These are phyloP conservation scores for Annulohypoxylon moriforme DNA, from an alignment of 495 filamentous ascomycete genomes.

Conservation along the genomic window DNA sequence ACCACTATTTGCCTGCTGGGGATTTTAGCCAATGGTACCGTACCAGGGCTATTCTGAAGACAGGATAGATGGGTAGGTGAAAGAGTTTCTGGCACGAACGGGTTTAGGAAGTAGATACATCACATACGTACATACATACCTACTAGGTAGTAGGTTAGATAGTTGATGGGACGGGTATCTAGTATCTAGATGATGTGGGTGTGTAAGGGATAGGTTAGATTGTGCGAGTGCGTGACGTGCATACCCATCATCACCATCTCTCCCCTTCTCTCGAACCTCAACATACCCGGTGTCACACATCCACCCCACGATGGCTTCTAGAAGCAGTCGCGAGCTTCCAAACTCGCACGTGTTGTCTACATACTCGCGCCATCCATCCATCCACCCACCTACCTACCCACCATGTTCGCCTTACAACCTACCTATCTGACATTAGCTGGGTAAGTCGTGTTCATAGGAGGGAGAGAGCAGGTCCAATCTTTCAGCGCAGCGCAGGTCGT, in stretches of 20 bases:
- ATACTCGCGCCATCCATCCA: neutral
- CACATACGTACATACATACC: neutral
- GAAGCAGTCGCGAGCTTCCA: slow-evolving; percentile 21
- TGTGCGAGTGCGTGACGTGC: neutral
- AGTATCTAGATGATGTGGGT: neutral
- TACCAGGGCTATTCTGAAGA: neutral
- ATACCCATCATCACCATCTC: neutral
- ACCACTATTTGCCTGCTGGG: neutral
- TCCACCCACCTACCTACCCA: neutral
- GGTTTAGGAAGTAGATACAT: neutral
- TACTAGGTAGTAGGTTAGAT: too few species aligned
- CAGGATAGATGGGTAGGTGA: neutral
- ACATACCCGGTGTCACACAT: neutral
- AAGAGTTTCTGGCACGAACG: neutral
- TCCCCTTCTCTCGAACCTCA: neutral
- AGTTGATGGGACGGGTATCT: neutral
- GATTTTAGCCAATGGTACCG: neutral
- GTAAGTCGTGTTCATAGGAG: neutral
- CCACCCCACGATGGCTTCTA: slow-evolving; percentile 13
- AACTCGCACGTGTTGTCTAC: neutral
- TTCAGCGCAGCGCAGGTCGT: neutral
- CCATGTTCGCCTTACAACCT: neutral
- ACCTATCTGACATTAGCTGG: neutral
- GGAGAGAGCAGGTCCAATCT: neutral
- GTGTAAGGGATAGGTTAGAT: neutral